Base-by-base conservation (phyloP, 1,139 yeast genomes). In the Yamadazyma trypodendri region DNA sequence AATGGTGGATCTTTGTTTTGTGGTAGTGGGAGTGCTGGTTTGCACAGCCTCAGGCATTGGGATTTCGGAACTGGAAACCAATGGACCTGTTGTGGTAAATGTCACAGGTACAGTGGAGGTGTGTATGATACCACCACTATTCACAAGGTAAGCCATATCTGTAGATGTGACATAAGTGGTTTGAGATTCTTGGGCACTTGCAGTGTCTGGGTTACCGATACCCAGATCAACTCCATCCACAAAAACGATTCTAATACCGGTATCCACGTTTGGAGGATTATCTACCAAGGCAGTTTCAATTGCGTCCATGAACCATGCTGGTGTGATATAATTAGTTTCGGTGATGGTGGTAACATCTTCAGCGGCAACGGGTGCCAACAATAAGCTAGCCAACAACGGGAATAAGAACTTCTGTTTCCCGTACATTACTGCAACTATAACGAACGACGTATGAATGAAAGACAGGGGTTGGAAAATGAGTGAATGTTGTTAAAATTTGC, bases 221-320 rank as follows among this genome's bases (percentile, higher is more conserved):
- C n/a, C n/a, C 5, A 13, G 13, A 15, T 32, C 45, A 13, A 46
- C 49, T 12, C 45, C 67, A 38, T 65, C 60, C 4, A 63, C 68
- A 35, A 65, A 59, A 1, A 56, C 63, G 28, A 67, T 47, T 15
- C 58, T 56, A 28, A 67, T 65, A 14, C 73, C 73, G 3, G 56
- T 43, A 5, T 54, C 38, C 22, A 49, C 40, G 9, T 48, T 42
- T 11, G 46, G 38, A 2, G 63, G 65, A 39, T 61, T 58, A 16
- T 41, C 50, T 4, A 52, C 46, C 28, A 64, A 45, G 9, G 57
- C 52, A n/a, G 53, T 44, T 17, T 46, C 45, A 21, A 61, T 49
- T 13, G 51, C 51, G 17, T 48, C 39, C 35, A 52, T 36, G 40
- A 65, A 54, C 46, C 65, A 61, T 8, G 48, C 54, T 12, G 65